Base-by-base conservation (phyloP, 441 rosid species). In the Pelargonium fulgidum region DNA sequence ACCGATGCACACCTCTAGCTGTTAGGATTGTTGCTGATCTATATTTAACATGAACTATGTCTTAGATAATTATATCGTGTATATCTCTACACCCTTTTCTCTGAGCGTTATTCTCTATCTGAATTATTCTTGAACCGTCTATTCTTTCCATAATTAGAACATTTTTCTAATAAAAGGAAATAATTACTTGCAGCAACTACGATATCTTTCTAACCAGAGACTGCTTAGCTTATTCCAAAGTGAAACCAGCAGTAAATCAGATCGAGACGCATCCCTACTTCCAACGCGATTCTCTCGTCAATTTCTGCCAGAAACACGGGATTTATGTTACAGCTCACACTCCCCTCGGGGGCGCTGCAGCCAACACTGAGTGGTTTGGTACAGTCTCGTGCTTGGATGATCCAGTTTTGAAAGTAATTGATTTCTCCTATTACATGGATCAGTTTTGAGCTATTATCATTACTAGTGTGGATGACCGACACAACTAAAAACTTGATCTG, bases 171-270 rank as follows among this genome's bases (percentile, higher is more conserved):
- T 58, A 29, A 50, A 67, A 64, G 48, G 39, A 14, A 54, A 54
- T 22, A 69, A 50, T 67, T 62, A 3, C 29, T 62, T 81, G 86
- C 92, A 93, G 98, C 87, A 91, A 93, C 83, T 93, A 81, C 42
- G 97, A 93, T 68, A 80, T 93, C 66, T 93, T 85, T 78, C 82
- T 87, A 33, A 89, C 97, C 5, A 88, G 98, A 74, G 97, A 91
- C 73, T 91, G 96, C 86, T 76, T 93, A 72, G 96, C 98, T 63
- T 91, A 93, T 81, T 84, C 96, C 63, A 93, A 89, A 77, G 82
- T 93, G 80, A 93, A 93, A 80, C 97, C 98, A 2, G 96, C 90
- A 11, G 98, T 93, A 68, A 93, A 93, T 81, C 98, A 93, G 84
- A 81, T 93, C 0, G 97, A 93, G 78, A 88, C 93, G 4, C 97